These are phyloP conservation scores for Euphorbia pulcherrima DNA, from an alignment of 345 rosid species.

Conservation along the genomic window DNA sequence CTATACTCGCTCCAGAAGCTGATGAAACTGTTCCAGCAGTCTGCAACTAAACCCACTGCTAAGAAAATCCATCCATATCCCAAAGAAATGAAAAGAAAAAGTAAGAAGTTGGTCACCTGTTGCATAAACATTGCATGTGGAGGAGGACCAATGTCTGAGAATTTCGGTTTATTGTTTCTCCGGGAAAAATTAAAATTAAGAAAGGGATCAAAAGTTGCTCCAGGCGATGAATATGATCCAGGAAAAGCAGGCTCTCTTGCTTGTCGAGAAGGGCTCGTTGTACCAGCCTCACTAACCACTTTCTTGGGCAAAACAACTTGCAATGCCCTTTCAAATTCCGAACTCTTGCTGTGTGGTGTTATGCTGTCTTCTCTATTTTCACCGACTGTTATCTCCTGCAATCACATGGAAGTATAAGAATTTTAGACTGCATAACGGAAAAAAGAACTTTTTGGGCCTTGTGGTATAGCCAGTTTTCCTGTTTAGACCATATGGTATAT, in stretches of 20 bases:
- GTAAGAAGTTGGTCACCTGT: conserved; percentile 32
- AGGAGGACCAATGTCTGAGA: conserved; percentile 24
- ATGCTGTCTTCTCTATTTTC: conserved; percentile 22
- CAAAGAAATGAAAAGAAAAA: not conserved
- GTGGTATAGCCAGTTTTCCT: too few species aligned
- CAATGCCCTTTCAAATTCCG: conserved; percentile 30
- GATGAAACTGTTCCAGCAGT: conserved; percentile 22
- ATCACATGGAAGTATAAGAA: conserved; percentile 16
- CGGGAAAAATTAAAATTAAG: conserved; percentile 21
- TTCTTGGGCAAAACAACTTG: conserved; percentile 15
- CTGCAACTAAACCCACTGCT: conserved; percentile 23
- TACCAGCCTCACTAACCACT: conserved; percentile 14
- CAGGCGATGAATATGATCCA: conserved; percentile 12
- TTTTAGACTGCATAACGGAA: conserved; percentile 8
- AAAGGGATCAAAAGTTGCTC: conserved; percentile 14
- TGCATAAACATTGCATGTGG: conserved; percentile 17
- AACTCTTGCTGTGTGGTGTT: conserved; percentile 23
- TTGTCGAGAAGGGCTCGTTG: conserved; percentile 21
- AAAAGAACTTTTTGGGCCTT: too few species aligned
- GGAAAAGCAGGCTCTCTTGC: conserved; percentile 18
- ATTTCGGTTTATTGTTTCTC: conserved; percentile 27
- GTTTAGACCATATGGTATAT: too few species aligned
- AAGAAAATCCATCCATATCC: conserved; percentile 16
- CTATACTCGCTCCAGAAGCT: conserved; percentile 23
- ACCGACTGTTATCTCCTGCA: conserved; percentile 24